phyloP scores from a whole-genome alignment of 75 land plant species.

The Chamaecyparis obtusa region DNA sequence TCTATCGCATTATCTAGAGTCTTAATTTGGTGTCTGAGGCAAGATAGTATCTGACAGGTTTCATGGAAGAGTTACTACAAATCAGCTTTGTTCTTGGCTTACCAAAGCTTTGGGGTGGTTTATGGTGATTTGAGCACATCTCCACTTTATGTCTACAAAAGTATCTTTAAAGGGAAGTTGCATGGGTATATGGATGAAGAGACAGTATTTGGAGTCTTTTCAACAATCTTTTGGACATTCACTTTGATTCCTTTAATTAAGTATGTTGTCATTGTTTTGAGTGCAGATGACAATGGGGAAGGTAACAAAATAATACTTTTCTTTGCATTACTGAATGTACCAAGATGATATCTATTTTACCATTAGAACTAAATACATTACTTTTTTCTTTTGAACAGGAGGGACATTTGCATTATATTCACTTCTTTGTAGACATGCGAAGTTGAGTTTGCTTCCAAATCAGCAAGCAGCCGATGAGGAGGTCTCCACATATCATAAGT shows the following conservation, averaged over 20 bases:
- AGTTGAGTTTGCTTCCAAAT: conserved; percentile 73
- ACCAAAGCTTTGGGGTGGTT: conserved; percentile 96
- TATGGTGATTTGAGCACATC: conserved; percentile 92
- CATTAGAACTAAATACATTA: not conserved
- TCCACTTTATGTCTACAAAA: conserved; percentile 86
- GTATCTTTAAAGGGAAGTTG: conserved; percentile 70
- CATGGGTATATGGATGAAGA: conserved; percentile 52
- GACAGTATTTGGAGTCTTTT: conserved; percentile 66
- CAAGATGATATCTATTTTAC: conserved; percentile 4
- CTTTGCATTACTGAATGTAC: not conserved
- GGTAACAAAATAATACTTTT: conserved; percentile 28
- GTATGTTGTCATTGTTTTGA: conserved; percentile 65
- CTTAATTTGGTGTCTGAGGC: not conserved
- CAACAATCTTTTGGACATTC: conserved; percentile 77
- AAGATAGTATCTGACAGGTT: conserved; percentile 30
- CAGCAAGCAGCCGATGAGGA: conserved; percentile 94
- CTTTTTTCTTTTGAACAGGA: conserved; percentile 37
- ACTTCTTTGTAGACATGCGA: conserved; percentile 83
- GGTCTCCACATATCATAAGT: conserved; percentile 55
- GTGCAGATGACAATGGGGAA: conserved; percentile 89
- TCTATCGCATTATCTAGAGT: not conserved
- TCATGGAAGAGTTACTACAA: conserved; percentile 38
- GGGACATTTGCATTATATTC: conserved; percentile 93
- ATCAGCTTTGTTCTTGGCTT: conserved; percentile 54
- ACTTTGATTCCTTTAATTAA: conserved; percentile 73